Conservation (phyloP, 1,284 basidiomycete genomes). For the Irpex sp. region DNA sequence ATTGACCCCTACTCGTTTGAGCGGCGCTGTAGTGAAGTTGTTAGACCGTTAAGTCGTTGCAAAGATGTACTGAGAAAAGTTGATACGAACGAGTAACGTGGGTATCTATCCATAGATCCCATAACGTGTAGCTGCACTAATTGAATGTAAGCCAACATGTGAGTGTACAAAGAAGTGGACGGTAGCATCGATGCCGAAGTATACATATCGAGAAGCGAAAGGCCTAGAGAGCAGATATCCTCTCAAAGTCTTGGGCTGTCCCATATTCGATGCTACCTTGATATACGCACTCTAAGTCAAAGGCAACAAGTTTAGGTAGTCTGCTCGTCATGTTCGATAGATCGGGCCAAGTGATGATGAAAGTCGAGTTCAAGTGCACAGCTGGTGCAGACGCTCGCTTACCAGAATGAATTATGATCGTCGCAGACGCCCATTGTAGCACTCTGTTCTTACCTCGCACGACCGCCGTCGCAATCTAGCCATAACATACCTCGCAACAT, state of each 20-base stretch:
- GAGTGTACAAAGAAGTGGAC: too few relatives aligned
- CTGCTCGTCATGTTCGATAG: conserved; percentile 12
- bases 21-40: conserved; percentile 44
- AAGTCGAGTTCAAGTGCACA: background rate
- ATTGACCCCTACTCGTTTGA: conserved; percentile 59
- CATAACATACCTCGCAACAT: too few relatives aligned
- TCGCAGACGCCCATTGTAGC: too few relatives aligned
- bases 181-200: too few relatives aligned
- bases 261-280: background rate
- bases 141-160: background rate
- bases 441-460: too few relatives aligned
- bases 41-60: background rate
- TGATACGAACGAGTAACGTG: conserved; percentile 46
- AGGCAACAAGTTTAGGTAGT: conserved; percentile 72
- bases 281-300: conserved; percentile 72
- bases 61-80: conserved; percentile 15
- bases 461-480: too few relatives aligned
- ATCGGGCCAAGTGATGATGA: background rate
- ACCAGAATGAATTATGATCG: background rate
- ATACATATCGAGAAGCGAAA: too few relatives aligned
- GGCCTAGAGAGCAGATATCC: too few relatives aligned
- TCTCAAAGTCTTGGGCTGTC: too few relatives aligned
- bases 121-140: conserved; percentile 68
- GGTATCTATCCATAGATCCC: conserved; percentile 85
- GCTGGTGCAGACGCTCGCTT: background rate